Evolutionary conservation across 495 filamentous ascomycete genomes (phyloP).

Genomic region (Bombardia bombarda): DNA sequence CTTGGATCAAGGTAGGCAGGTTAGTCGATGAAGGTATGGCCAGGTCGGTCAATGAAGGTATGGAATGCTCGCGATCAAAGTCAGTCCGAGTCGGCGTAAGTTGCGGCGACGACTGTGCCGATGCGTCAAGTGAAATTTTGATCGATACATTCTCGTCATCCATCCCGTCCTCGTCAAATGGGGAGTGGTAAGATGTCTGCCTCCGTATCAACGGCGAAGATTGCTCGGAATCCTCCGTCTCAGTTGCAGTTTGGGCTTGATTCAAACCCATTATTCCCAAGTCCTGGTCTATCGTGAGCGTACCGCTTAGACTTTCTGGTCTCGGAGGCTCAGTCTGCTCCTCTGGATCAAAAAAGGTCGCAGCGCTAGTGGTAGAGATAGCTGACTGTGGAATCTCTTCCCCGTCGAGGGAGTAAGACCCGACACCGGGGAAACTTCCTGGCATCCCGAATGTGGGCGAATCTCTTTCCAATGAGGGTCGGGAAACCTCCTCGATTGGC

Average conservation of each 20-base stretch:
- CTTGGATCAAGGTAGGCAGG: too few species aligned
- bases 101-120: constrained; percentile 16
- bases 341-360: constrained; percentile 64
- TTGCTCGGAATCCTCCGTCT: constrained; percentile 6
- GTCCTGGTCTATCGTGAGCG: constrained; percentile 18
- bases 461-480: constrained; percentile 36
- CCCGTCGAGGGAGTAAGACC: constrained; percentile 24
- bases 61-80: constrained; percentile 10
- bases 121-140: constrained; percentile 33
- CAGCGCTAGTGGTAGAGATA: constrained; percentile 48
- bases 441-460: constrained; percentile 67
- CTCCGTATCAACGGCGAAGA: constrained; percentile 9
- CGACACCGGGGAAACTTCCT: constrained; percentile 39
- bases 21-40: too few species aligned
- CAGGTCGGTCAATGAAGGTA: constrained; percentile 3
- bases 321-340: constrained; percentile 52
- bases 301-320: constrained; percentile 10
- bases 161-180: constrained; percentile 26
- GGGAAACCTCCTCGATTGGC: constrained; percentile 2
- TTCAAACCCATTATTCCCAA: constrained; percentile 7
- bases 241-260: background rate
- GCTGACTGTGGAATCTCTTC: constrained; percentile 42
- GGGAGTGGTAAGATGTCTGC: constrained; percentile 31
- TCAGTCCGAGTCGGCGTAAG: constrained; percentile 22
- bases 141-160: constrained; percentile 34